phyloP scores from a whole-genome alignment of 2,329 filamentous ascomycete genomes.

The Camptophora hylomeconis region DNA sequence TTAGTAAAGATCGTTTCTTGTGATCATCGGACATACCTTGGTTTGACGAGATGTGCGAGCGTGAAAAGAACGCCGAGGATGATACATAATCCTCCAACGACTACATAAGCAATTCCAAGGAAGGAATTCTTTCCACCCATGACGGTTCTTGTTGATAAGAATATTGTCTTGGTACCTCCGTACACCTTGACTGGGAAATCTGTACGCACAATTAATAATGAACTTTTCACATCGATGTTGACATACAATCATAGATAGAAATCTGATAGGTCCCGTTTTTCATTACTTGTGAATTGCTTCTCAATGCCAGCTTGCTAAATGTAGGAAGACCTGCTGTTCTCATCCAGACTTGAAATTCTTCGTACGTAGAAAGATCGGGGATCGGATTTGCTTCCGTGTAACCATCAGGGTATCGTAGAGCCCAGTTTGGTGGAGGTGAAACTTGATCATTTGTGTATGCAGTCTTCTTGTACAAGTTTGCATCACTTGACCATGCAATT shows the following conservation, averaged over 20 bases:
- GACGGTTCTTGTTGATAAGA: slow-evolving; percentile 61
- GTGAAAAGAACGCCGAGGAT: slow-evolving; percentile 80
- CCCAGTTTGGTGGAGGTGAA: slow-evolving; percentile 79
- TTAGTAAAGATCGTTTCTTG: slow-evolving; percentile 2
- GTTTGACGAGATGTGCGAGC: slow-evolving; percentile 78
- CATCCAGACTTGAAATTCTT: slow-evolving; percentile 98
- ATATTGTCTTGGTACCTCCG: slow-evolving; percentile 44
- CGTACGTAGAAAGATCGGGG: slow-evolving; percentile 60
- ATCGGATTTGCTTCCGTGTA: slow-evolving; percentile 55
- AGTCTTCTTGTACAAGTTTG: slow-evolving; percentile 60
- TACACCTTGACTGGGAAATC: slow-evolving; percentile 59
- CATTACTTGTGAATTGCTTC: slow-evolving; percentile 64
- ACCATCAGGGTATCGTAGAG: slow-evolving; percentile 51
- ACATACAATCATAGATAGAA: slow-evolving; percentile 64
- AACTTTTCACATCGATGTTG: slow-evolving; percentile 9
- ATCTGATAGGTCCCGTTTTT: slow-evolving; percentile 59
- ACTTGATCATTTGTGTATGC: slow-evolving; percentile 54
- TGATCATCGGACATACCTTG: slow-evolving; percentile 46
- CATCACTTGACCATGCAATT: slow-evolving; percentile 81
- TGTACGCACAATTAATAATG: slow-evolving; percentile 36
- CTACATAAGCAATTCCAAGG: slow-evolving; percentile 89
- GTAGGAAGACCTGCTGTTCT: slow-evolving; percentile 83
- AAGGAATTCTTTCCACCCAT: slow-evolving; percentile 94
- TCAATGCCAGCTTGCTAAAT: slow-evolving; percentile 84
- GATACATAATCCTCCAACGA: slow-evolving; percentile 86